Conservation (phyloP, 2,329 filamentous ascomycete species). For the Gliomastix tumulicola region DNA sequence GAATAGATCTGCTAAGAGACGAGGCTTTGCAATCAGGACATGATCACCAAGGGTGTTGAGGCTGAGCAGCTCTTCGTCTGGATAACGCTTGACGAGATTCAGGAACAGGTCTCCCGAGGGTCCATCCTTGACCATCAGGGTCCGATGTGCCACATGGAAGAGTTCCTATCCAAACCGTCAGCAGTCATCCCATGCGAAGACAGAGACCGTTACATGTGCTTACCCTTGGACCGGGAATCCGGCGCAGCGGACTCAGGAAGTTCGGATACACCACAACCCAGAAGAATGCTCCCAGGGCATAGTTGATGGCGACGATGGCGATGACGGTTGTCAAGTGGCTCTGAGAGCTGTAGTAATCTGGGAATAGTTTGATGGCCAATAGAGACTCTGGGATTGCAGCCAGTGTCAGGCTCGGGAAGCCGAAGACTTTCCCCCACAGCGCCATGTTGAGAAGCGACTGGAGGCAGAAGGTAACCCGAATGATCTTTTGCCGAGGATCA, state of each 20-base stretch:
- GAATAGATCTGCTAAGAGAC: constrained; percentile 14
- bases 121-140: constrained; percentile 10
- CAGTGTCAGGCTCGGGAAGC: constrained; percentile 15
- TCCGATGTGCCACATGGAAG: constrained; percentile 10
- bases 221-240: constrained; percentile 7
- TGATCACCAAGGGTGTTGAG: constrained; percentile 10
- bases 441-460: too few relatives aligned
- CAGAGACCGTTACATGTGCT: not conserved
- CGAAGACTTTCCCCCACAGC: constrained; percentile 9
- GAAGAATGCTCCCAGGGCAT: constrained; percentile 6
- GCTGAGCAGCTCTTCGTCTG: constrained; percentile 12
- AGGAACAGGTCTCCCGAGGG: constrained; percentile 15
- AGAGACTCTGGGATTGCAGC: constrained; percentile 14
- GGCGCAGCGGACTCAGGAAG: constrained; percentile 6
- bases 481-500: too few relatives aligned
- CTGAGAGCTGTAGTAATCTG: constrained; percentile 8
- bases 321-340: constrained; percentile 8
- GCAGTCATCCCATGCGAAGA: not conserved
- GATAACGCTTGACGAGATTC: constrained; percentile 13
- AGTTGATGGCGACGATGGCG: constrained; percentile 5
- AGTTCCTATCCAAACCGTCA: constrained; percentile 1
- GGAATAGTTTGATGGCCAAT: constrained; percentile 16
- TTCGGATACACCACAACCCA: constrained; percentile 7
- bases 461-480: too few relatives aligned
- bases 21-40: constrained; percentile 13